Base-by-base conservation (phyloP, 2,329 filamentous ascomycete genomes). In the Ceratocystis albifundus region DNA sequence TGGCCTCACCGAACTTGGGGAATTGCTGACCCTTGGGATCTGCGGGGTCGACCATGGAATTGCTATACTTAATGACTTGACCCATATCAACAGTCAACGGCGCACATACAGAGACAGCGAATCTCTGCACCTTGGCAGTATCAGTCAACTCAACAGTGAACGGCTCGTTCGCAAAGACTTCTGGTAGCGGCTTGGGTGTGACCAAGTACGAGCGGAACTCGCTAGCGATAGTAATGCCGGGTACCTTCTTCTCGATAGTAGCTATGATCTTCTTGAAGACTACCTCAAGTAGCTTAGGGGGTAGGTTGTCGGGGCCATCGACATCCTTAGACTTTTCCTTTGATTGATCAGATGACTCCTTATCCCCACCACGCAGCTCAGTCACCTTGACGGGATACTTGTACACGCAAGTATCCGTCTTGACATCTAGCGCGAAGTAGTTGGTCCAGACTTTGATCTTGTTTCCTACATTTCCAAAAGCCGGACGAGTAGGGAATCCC, bases 381-480 rank as follows among this genome's bases (percentile, higher is more conserved):
- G 68, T 70, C 10, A 78, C 76, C 1, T 76, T 72, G 8, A 84
- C 68, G 2, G 74, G 75, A 71, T 84, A 84, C 66, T 76, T 79
- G 71, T 76, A 78, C 3, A 82, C 67, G 0, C 69, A 67, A 17
- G 59, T 62, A 1, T 74, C 70, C 0, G 73, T 70, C 50, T 76
- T 75, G 6, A 80, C 69, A 5, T 74, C 70, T 61, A 84, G 67
- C 1, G 73, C 73, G 70, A 82, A 84, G 69, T 81, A 84, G 71
- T 85, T 84, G 3, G 81, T 75, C 80, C 80, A 84, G 0, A 84
- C 73, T 1, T 74, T 70, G 1, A 82, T 77, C 0, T 71, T 57
- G 1, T 61, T 72, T 3, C 82, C 82, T 4, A 69, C 70, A 2
- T 71, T 75, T 22, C 81, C 81, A 69, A 78, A 84, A 1, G 76